Evolutionary conservation across 192 early-diverging fungal genomes (phyloP), one percentile per base, ranked within the genome.

Genomic region (Coemansia umbellata): DNA sequence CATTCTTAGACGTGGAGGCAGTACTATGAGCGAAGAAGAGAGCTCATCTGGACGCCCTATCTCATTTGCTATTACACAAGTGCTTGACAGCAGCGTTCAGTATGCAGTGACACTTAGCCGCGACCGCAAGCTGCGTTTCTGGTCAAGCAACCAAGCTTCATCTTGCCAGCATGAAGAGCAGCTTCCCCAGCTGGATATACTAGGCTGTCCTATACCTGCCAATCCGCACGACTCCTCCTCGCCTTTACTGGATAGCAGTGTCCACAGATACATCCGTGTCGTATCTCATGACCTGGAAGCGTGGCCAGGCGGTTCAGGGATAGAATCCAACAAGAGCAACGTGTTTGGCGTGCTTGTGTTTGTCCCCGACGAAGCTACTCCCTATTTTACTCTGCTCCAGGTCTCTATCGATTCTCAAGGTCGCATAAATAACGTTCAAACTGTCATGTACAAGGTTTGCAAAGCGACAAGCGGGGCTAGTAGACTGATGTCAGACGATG

Each of bases 41-140:
- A 50, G 37, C 23, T 39, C 37, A 21, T 37, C 30, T 1, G 50
- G 28, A 17, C 50, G 58, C 0, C 31, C 61, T 0, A 32, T 66
- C 1, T 73, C 64, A 28, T 56, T 66, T 52, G 63, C 58, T 3
- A 31, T 48, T 0, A 60, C 74, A 6, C 58, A 65, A n/a, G 66
- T 60, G 18, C 60, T 57, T n/a, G 67, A 59, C 19, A 56, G 55
- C 18, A 54, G 57, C 26, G 63, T 55, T 21, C 57, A 57, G 30
- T 66, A 61, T 33, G 74, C 55, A 13, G 68, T 71, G 43, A 67
- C 74, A 11, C 52, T 78, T 7, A 57, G 60, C 21, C 67, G 74
- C 48, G 74, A 78, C 23, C 74, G 74, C 40, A 51, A 60, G 42
- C 74, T 78, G 27, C 68, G 74, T 23, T 66, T 78, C 39, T 78